These are phyloP conservation scores for Lactifluus subvellereus DNA, from an alignment of 768 basidiomycete genomes.

Conservation along the genomic window DNA sequence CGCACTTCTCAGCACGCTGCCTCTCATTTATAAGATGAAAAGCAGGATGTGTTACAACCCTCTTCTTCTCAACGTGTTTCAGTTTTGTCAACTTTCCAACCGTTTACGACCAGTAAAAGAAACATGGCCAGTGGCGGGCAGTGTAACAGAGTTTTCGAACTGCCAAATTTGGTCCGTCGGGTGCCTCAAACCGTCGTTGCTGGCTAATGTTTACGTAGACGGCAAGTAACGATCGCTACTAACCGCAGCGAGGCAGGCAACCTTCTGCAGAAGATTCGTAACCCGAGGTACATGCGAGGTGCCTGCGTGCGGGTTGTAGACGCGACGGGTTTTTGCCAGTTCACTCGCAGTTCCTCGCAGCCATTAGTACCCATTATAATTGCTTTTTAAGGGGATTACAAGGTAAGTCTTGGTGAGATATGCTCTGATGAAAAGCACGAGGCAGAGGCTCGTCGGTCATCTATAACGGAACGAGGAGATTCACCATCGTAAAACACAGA, in stretches of 20 bases:
- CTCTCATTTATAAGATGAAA: slow-evolving; percentile 21
- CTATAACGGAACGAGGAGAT: background rate
- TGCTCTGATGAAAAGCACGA: slow-evolving; percentile 7
- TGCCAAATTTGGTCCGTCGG: slow-evolving; percentile 12
- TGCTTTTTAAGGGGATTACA: background rate
- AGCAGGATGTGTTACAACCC: slow-evolving; percentile 11
- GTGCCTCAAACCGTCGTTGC: slow-evolving; percentile 15
- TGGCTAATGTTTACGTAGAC: slow-evolving; percentile 19
- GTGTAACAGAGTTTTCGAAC: slow-evolving; percentile 2
- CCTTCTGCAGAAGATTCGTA: slow-evolving; percentile 22
- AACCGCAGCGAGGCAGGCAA: slow-evolving; percentile 19
- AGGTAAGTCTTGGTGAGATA: slow-evolving; percentile 1
- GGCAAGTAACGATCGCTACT: slow-evolving; percentile 19
- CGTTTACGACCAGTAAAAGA: slow-evolving; percentile 6
- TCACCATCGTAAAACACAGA: background rate
- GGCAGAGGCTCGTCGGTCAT: background rate
- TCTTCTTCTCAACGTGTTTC: slow-evolving; percentile 14
- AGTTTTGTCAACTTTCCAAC: slow-evolving; percentile 18
- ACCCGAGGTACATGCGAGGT: slow-evolving; percentile 7
- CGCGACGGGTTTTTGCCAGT: background rate
- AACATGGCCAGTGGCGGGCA: slow-evolving; percentile 12
- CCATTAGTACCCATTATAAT: background rate
- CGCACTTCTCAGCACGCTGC: slow-evolving; percentile 8
- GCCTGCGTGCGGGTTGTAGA: slow-evolving; percentile 10
- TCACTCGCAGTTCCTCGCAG: background rate